phyloP scores from a whole-genome alignment of 2,329 filamentous ascomycete species.

The Cytospora paraplurivora region DNA sequence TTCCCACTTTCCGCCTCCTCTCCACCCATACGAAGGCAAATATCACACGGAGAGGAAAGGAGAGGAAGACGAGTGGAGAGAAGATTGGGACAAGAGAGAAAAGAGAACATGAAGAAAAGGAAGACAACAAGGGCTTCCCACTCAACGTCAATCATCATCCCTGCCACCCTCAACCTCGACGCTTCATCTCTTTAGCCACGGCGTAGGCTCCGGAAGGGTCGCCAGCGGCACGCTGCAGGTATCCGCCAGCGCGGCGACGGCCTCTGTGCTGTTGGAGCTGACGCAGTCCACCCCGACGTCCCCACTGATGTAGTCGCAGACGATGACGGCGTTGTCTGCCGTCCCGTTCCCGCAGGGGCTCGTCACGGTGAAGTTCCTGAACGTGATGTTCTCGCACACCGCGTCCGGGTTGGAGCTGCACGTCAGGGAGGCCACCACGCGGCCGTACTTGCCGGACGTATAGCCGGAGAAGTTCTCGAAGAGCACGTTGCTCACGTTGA shows the following conservation, averaged over 20 bases:
- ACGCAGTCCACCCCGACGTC: constrained; percentile 41
- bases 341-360: constrained; percentile 45
- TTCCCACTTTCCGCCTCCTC: too few relatives aligned
- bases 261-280: constrained; percentile 40
- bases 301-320: constrained; percentile 52
- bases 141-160: neutral
- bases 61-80: too few relatives aligned
- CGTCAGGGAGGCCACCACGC: constrained; percentile 55
- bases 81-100: too few relatives aligned
- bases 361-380: constrained; percentile 57
- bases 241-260: constrained; percentile 36
- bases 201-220: constrained; percentile 25
- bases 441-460: constrained; percentile 57
- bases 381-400: constrained; percentile 56
- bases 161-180: neutral
- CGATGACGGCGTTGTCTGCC: constrained; percentile 43
- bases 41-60: too few relatives aligned
- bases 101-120: neutral
- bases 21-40: too few relatives aligned
- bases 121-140: neutral
- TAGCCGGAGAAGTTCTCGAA: constrained; percentile 62
- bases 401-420: constrained; percentile 56
- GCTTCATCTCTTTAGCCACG: constrained; percentile 10
- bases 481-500: constrained; percentile 60
- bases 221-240: constrained; percentile 39